Percentiles rank a stretch among this genome's conserved stretches.
These are phyloP conservation scores for Fragaria vesca DNA, from an alignment of 306 rosid species.

Conservation along the genomic window DNA sequence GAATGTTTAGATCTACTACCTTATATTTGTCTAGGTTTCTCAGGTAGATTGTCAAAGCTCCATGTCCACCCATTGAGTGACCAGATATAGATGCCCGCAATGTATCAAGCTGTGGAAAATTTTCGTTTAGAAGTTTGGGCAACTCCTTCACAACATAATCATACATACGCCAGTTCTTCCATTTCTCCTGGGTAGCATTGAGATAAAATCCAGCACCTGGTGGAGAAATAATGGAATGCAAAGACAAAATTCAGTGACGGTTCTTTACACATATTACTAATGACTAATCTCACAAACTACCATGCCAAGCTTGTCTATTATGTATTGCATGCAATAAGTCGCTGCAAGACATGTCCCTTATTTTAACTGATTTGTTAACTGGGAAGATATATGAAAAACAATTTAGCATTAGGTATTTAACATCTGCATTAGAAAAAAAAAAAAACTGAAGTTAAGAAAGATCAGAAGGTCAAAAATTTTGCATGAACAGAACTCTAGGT, in stretches of 20 bases:
- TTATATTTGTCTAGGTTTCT: slow-evolving; percentile 82
- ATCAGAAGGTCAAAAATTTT: not conserved
- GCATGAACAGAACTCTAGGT: not conserved
- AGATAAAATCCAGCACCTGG: slow-evolving; percentile 96
- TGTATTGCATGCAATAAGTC: slow-evolving; percentile 1
- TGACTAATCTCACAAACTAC: no score
- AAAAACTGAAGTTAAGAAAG: not conserved
- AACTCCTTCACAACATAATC: slow-evolving; percentile 89
- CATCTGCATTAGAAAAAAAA: not conserved
- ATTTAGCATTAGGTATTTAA: not conserved
- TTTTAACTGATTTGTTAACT: not conserved
- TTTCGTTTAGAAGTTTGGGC: slow-evolving; percentile 70
- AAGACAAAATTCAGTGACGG: not conserved
- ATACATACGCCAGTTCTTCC: slow-evolving; percentile 99
- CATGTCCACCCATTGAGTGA: slow-evolving; percentile 99
- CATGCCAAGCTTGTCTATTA: not conserved
- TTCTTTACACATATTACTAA: not conserved
- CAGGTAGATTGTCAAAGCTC: slow-evolving; percentile 85
- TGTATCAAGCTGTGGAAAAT: slow-evolving; percentile 76
- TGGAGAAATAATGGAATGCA: slow-evolving; percentile 7
- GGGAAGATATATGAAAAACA: not conserved
- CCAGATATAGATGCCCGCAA: slow-evolving; percentile 83
- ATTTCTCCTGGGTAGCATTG: slow-evolving; percentile 92
- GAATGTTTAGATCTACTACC: slow-evolving; percentile 41
- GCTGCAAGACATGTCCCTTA: not conserved